Evolutionary conservation across 108 stramenopile genomes (phyloP), one percentile per base, ranked within the genome.

Genomic region (Cylindrotheca fusiformis): DNA sequence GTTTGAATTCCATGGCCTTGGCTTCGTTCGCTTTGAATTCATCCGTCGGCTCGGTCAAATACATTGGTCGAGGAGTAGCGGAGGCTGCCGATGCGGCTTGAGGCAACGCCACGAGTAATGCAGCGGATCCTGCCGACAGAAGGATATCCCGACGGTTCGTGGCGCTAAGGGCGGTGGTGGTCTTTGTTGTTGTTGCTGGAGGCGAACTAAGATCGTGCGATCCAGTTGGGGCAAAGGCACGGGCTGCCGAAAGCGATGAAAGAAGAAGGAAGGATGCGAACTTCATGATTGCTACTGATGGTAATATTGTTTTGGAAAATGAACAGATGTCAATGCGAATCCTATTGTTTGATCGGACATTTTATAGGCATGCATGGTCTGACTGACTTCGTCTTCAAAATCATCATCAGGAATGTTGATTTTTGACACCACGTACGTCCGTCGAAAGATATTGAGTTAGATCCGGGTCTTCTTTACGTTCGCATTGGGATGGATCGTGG

Each of bases 1-100:
- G 85, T 47, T 82, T 82, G 68, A 88, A 92, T 74, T 86, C 85
- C 58, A 75, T 73, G 2, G 83, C 80, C 72, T 88, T 81, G 48
- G 71, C 77, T 83, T 92, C 91, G 58, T 81, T 86, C 41, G 69
- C 83, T 67, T 88, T 88, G 73, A 92, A 92, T 69, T 88, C 91
- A 27, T 87, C 85, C 19, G 91, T 92, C 23, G 91, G 91, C 74
- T 92, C 91, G 17, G 83, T 74, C 41, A 92, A 67, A 53, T 86
- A 92, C 27, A 78, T 84, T 26, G 69, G 72, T n/a, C 81, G 81
- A 3, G 64, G 26, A 29, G 55, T 66, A 3, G 81, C 77, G 19
- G 18, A 45, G 26, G 77, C 65, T 18, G 22, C 32, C 5, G 25
- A 21, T 14, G 69, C 58, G 30, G 48, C 48, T 6, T 19, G 18